phyloP scores from a whole-genome alignment of 1,284 basidiomycete genomes.

The Cutaneotrichosporon sp. region DNA sequence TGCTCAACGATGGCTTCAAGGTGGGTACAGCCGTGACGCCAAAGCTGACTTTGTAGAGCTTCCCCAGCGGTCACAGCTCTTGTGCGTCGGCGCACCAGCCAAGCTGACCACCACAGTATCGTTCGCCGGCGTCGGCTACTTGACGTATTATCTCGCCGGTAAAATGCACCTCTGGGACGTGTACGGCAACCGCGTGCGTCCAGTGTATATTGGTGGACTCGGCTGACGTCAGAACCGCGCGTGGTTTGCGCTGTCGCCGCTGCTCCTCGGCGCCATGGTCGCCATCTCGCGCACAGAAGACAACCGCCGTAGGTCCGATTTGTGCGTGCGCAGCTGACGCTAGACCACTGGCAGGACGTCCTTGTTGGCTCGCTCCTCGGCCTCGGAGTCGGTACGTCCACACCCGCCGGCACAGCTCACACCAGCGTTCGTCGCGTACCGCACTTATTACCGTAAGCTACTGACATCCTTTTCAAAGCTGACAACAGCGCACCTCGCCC shows the following conservation, averaged over 20 bases:
- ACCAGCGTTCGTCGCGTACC: slow-evolving; percentile 67
- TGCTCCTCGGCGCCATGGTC: slow-evolving; percentile 74
- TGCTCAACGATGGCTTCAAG: slow-evolving; percentile 78
- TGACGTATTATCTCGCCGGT: slow-evolving; percentile 81
- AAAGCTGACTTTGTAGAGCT: slow-evolving; percentile 60
- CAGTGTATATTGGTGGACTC: background rate
- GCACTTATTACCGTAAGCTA: slow-evolving; percentile 54
- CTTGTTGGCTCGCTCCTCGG: slow-evolving; percentile 74
- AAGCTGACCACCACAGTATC: slow-evolving; percentile 56
- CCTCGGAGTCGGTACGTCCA: slow-evolving; percentile 63
- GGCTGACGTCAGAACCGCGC: slow-evolving; percentile 60
- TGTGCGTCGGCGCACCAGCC: slow-evolving; percentile 19
- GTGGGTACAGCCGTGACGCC: slow-evolving; percentile 19
- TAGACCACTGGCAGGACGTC: slow-evolving; percentile 86
- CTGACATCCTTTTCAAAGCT: too few relatives aligned
- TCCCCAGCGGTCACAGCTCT: slow-evolving; percentile 77
- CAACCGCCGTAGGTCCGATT: slow-evolving; percentile 64
- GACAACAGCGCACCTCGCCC: slow-evolving; percentile 31
- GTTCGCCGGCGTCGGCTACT: slow-evolving; percentile 86
- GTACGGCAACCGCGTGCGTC: slow-evolving; percentile 66
- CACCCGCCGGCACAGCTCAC: slow-evolving; percentile 30
- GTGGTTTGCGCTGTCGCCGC: slow-evolving; percentile 73
- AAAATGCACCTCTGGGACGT: slow-evolving; percentile 87
- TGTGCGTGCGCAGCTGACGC: background rate
- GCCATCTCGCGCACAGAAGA: slow-evolving; percentile 90